These are phyloP conservation scores for Bruguiera hainesii DNA, from an alignment of 441 rosid genomes.

Conservation along the genomic window DNA sequence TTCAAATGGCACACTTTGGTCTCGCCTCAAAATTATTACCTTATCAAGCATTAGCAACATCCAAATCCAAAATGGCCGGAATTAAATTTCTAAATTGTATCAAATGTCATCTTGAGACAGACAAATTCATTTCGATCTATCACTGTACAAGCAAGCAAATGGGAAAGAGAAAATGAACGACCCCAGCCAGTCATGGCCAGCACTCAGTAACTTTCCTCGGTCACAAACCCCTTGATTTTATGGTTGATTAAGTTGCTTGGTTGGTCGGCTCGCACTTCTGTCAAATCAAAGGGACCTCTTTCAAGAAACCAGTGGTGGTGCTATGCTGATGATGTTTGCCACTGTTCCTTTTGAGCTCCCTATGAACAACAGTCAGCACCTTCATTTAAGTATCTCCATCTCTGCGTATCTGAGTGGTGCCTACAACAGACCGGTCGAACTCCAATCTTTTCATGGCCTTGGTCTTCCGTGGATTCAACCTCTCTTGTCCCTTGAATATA, in stretches of 20 bases:
- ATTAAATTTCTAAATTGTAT: neutral
- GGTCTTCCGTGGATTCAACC: neutral
- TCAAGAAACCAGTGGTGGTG: neutral
- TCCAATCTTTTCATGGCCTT: neutral
- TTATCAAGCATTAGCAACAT: neutral
- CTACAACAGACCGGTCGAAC: neutral
- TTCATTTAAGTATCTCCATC: neutral
- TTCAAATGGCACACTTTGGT: neutral
- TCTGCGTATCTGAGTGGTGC: neutral
- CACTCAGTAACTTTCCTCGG: neutral
- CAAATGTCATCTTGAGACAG: neutral
- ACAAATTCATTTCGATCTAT: neutral
- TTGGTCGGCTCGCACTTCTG: neutral
- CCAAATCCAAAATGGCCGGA: neutral
- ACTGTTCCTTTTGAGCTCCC: too few relatives aligned
- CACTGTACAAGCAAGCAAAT: neutral
- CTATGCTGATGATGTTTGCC: neutral
- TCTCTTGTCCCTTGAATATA: neutral
- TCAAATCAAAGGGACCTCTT: neutral
- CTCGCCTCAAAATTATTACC: neutral
- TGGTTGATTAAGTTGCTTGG: neutral
- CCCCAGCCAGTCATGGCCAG: neutral
- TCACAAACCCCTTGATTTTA: neutral
- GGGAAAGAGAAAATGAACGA: neutral
- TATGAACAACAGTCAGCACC: neutral